Evolutionary conservation across 306 rosid species (phyloP), one percentile per base, ranked within the genome.

Genomic region (Heteromeles arbutifolia): DNA sequence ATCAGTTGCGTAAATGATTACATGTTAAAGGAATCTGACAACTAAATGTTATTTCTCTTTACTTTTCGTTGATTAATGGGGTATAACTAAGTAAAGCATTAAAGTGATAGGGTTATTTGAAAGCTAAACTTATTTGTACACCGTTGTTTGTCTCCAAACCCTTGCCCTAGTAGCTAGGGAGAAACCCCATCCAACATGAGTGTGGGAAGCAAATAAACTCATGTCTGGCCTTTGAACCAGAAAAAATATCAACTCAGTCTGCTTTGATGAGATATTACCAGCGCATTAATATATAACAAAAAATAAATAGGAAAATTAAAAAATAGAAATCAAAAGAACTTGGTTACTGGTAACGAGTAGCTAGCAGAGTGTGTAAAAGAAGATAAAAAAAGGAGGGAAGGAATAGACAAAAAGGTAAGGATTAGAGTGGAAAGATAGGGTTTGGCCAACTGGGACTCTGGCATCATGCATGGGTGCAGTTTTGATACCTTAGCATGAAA

Each of bases 331-430:
- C 3, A 57, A 57, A 57, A 57, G 63, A 2, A 57, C 14, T 57
- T 57, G 8, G 3, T 64, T 18, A 28, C 41, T 63, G 22, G 43
- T 28, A 14, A 7, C 39, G 34, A 74, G 41, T 48, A 48, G 54
- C 54, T 6, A 50, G 54, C 54, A 58, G 70, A 74, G 37, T 68
- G 39, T 34, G 39, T 34, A 34, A 34, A 69, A 56, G 74, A 56
- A 57, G 37, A n/a, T 50, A 3, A 17, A 29, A 63, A 65, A 19
- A 17, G 17, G 39, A 44, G 22, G 34, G 26, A 18, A 63, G 57
- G 62, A 25, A 32, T 80, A 57, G 84, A 72, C 78, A 77, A 76
- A 81, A 45, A 4, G 77, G 81, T 19, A 81, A 81, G 81, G 70
- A 58, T 24, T 53, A 56, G 77, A 57, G 64, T 9, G 59, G 67